These are phyloP conservation scores for Erigeron canadensis DNA, from an alignment of 129 eudicot species.

Conservation along the genomic window DNA sequence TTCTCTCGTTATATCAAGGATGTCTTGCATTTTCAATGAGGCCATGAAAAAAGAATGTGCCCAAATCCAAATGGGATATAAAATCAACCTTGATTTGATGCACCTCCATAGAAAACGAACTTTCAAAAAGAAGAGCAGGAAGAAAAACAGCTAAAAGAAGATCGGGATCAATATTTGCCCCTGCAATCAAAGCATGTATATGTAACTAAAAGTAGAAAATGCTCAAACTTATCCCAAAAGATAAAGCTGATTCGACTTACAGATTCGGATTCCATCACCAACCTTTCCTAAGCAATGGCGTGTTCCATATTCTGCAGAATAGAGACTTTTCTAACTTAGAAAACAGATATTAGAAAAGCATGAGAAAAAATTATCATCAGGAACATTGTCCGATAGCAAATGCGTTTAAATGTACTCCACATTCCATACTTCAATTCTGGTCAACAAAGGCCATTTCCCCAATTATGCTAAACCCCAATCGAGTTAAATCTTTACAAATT, in stretches of 20 bases:
- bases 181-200: conserved; percentile 39
- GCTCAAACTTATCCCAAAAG: neutral
- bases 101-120: conserved; percentile 90
- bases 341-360: neutral
- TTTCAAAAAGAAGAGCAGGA: conserved; percentile 92
- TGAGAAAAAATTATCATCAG: neutral
- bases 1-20: neutral
- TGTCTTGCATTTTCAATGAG: no score
- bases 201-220: neutral
- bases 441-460: no score
- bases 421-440: no score
- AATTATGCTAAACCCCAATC: no score
- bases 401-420: no score
- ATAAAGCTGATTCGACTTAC: conserved; percentile 48
- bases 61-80: neutral
- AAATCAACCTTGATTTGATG: conserved; percentile 85
- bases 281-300: conserved; percentile 66
- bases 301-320: conserved; percentile 81
- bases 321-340: conserved; percentile 5
- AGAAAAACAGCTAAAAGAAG: conserved; percentile 94
- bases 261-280: conserved; percentile 84
- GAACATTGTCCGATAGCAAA: neutral
- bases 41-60: no score
- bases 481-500: no score
- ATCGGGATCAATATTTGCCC: conserved; percentile 91